phyloP scores from a whole-genome alignment of 345 rosid genomes.

The Erysimum cheiranthoides region DNA sequence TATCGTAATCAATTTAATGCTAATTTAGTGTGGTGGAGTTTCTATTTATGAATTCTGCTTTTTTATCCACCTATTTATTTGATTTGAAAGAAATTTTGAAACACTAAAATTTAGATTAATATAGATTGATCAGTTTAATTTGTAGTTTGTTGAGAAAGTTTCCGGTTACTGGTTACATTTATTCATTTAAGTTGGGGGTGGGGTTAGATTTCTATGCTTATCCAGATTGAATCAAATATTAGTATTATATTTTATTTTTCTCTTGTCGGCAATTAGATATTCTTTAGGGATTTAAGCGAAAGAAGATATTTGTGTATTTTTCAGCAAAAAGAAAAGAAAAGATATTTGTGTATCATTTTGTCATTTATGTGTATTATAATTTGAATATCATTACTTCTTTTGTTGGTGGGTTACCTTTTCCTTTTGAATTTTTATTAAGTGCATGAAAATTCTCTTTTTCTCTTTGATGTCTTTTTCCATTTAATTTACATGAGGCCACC shows the following conservation, averaged over 20 bases:
- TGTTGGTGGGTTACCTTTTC: constrained; percentile 25
- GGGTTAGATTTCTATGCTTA: constrained; percentile 1
- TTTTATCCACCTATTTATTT: constrained; percentile 6
- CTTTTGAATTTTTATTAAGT: background rate
- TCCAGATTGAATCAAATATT: background rate
- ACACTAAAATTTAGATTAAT: background rate
- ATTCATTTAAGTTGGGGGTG: background rate
- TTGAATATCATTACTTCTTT: background rate
- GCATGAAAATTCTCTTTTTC: background rate
- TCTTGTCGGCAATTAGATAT: constrained; percentile 36
- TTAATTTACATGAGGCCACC: constrained; percentile 28
- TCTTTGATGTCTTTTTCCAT: constrained; percentile 16
- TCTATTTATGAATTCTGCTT: constrained; percentile 18
- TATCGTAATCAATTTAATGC: constrained; percentile 22
- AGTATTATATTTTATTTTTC: background rate
- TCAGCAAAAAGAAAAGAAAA: no score
- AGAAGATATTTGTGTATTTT: background rate
- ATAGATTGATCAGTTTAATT: background rate
- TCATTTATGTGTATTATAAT: constrained; percentile 4
- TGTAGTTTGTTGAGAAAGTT: background rate
- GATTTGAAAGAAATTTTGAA: background rate
- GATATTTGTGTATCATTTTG: background rate
- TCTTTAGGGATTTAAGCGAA: background rate
- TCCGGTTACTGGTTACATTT: no score
- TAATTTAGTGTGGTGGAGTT: constrained; percentile 28